A percentile compares a stretch with the other conserved stretches of the same genome.
phyloP scores from a whole-genome alignment of 1,284 basidiomycete species.

The Quambalaria eucalypti region DNA sequence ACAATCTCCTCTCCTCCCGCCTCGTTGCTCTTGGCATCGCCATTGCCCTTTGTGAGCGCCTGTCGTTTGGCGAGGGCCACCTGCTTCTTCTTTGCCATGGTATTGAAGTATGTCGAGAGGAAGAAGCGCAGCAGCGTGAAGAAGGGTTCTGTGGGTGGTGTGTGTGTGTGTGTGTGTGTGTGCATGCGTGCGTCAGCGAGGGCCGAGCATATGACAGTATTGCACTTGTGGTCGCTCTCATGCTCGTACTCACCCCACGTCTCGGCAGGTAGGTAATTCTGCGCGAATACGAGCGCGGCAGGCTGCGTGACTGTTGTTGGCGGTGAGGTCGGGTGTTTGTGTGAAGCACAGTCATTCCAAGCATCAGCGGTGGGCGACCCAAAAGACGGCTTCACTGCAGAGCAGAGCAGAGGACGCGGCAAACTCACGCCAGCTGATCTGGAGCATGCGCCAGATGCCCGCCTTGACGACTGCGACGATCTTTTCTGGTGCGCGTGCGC shows the following conservation, averaged over 20 bases:
- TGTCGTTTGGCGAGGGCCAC: slow-evolving; percentile 26
- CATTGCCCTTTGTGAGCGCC: not conserved
- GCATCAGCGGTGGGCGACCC: not conserved
- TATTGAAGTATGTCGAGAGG: slow-evolving; percentile 32
- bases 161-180: too few species aligned
- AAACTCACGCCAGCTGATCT: slow-evolving; percentile 56
- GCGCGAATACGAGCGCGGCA: slow-evolving; percentile 61
- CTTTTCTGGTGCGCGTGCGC: slow-evolving; percentile 61
- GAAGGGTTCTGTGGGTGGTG: slow-evolving; percentile 19
- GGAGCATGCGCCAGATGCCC: slow-evolving; percentile 66
- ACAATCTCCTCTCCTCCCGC: not conserved
- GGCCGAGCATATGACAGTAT: too few species aligned
- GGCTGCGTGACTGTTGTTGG: slow-evolving; percentile 56
- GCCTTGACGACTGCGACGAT: slow-evolving; percentile 63
- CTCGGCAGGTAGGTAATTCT: slow-evolving; percentile 64
- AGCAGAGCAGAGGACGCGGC: not conserved
- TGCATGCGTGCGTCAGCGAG: too few species aligned
- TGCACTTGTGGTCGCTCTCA: too few species aligned
- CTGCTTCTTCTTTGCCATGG: slow-evolving; percentile 39
- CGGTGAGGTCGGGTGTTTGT: not conserved
- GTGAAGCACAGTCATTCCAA: too few species aligned
- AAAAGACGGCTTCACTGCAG: not conserved
- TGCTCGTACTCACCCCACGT: slow-evolving; percentile 44
- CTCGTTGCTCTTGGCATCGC: not conserved
- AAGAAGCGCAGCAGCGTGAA: slow-evolving; percentile 34